phyloP scores from a whole-genome alignment of 2,329 filamentous ascomycete genomes.

The Xylogone sp. region DNA sequence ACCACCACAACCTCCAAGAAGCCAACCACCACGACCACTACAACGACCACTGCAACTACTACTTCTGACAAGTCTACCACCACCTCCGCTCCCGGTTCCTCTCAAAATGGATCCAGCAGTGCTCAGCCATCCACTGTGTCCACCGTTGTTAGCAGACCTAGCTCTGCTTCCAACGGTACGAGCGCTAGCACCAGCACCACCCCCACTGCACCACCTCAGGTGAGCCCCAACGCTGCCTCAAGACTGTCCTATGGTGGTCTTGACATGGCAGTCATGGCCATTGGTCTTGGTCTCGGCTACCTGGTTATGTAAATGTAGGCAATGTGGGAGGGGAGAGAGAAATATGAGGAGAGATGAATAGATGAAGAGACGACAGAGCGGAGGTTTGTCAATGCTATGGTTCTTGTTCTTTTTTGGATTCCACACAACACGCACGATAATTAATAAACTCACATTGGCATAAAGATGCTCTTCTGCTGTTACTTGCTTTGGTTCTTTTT shows the following conservation, averaged over 20 bases:
- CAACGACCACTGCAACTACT: conserved; percentile 4
- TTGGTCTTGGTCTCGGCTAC: conserved; percentile 28
- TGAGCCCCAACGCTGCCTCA: conserved; percentile 12
- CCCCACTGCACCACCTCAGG: background rate
- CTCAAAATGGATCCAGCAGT: too few species aligned
- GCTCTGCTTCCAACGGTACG: background rate
- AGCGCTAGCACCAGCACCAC: background rate
- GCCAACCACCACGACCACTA: conserved; percentile 5
- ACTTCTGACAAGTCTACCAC: conserved; percentile 12
- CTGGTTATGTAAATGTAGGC: conserved; percentile 28
- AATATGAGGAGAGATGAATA: too few species aligned
- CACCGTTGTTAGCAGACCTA: background rate
- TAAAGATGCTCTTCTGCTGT: too few species aligned
- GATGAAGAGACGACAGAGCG: too few species aligned
- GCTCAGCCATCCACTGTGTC: background rate
- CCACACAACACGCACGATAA: too few species aligned
- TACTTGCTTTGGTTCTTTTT: too few species aligned
- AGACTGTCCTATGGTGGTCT: conserved; percentile 22
- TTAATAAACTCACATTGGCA: too few species aligned
- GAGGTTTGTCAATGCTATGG: too few species aligned
- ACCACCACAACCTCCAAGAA: conserved; percentile 4
- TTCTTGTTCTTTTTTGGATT: too few species aligned
- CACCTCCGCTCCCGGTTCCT: background rate
- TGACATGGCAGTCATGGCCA: conserved; percentile 22
- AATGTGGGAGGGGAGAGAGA: too few species aligned